These are phyloP conservation scores for Acidiella bohemica DNA, from an alignment of 495 filamentous ascomycete species.

Conservation along the genomic window DNA sequence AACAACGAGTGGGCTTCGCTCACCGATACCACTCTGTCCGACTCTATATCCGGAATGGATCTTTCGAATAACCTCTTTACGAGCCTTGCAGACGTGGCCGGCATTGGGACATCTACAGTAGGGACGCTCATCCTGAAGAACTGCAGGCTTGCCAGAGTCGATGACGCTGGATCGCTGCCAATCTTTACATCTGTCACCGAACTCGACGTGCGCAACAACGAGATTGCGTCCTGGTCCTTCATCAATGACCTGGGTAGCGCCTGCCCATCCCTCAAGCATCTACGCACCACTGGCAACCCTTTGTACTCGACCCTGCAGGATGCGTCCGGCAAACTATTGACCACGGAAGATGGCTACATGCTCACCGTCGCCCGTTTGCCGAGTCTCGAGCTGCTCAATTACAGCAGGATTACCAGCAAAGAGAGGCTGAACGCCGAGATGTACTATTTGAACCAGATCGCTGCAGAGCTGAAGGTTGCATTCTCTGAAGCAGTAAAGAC, in stretches of 20 bases:
- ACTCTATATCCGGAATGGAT: conserved; percentile 42
- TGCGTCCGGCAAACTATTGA: conserved; percentile 34
- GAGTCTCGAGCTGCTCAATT: conserved; percentile 59
- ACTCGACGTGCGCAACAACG: conserved; percentile 71
- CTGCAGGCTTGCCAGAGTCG: conserved; percentile 29
- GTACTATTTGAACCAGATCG: conserved; percentile 78
- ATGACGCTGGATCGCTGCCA: neutral
- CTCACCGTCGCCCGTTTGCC: conserved; percentile 67
- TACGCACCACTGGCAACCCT: conserved; percentile 75
- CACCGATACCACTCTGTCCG: conserved; percentile 26
- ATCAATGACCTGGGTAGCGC: conserved; percentile 48
- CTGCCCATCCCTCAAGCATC: conserved; percentile 56
- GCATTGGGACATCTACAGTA: conserved; percentile 35
- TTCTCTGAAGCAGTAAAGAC: conserved; percentile 38
- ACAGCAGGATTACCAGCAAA: conserved; percentile 50
- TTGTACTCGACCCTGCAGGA: conserved; percentile 40
- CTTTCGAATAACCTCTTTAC: conserved; percentile 67
- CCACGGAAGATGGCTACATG: conserved; percentile 69
- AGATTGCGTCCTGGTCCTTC: conserved; percentile 53
- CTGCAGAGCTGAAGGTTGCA: conserved; percentile 51
- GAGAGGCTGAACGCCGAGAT: conserved; percentile 80
- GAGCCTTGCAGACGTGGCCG: conserved; percentile 40
- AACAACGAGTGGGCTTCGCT: conserved; percentile 34
- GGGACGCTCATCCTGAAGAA: conserved; percentile 35
- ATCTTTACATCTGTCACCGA: conserved; percentile 35